Base-by-base conservation (phyloP, 345 rosid genomes). In the Arabidopsis suecica region DNA sequence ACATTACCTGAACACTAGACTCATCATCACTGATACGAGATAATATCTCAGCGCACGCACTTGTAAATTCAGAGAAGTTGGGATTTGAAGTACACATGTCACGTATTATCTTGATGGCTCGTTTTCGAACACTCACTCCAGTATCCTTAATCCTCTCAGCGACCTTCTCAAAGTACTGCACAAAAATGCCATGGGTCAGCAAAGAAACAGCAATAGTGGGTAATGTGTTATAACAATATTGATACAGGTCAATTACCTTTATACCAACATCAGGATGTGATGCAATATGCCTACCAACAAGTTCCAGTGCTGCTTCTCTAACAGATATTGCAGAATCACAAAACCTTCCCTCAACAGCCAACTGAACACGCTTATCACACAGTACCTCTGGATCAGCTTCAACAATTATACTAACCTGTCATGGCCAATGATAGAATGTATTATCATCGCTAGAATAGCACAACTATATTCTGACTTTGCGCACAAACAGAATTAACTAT, bases 281-380 rank as follows among this genome's bases (percentile, higher is more conserved):
- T 65, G 98, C 91, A 82, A 95, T 95, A 80, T 95, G 94, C 84
- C 98, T 87, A 62, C 99, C 98, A 40, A 95, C 99, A 79, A 95
- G 98, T 83, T 95, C 99, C 77, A 95, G 80, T 51, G 99, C 99
- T 48, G 99, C 98, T 82, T 95, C 98, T 79, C 99, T 95, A 28
- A 86, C 99, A 74, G 99, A 95, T 79, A 93, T 95, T 61, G 99
- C 97, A 23, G 99, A 95, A 82, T 95, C 99, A 70, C 99, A 95
- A 82, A 95, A 92, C 85, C 99, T 89, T 83, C 98, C 99, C 79
- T 95, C 97, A 80, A 95, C 98, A 79, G 99, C 99, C 79, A 86
- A 70, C 78, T 95, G 99, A 63, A 95, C 97, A 69, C 90, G 97
- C 67, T 87, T 88, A 79, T 95, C 98, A 59, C 97, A 80, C 76